Base-by-base conservation (phyloP, 257 asterid genomes). In the Solanum chiquidenum region DNA sequence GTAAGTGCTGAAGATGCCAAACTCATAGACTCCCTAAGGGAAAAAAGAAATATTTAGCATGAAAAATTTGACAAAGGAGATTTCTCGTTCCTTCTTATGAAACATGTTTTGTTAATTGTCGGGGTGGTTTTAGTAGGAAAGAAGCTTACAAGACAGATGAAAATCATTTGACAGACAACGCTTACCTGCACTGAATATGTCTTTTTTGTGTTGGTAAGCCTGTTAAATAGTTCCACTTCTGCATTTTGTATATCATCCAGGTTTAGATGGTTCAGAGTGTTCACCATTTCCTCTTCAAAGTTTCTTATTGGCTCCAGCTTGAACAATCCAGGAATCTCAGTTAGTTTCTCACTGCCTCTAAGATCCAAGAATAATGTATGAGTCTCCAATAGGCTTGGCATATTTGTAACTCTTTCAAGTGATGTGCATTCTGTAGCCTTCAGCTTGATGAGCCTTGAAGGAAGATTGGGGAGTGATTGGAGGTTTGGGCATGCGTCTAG, bases 401-500 rank as follows among this genome's bases (percentile, higher is more conserved):
- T 76, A 86, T 38, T 86, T 76, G 75, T 86, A 73, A 86, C 44
- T 37, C 76, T 62, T 77, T 86, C 86, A 35, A 86, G 4, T 58
- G 86, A 86, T 34, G 86, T 38, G 86, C 88, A 86, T 16, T 60
- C 86, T 20, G 62, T 58, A 11, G 73, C 76, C 86, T 77, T 86
- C 86, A 86, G 73, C 9, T 75, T 79, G 35, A 62, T 34, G 49
- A 76, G 83, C 71, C 86, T 76, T 29, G 68, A 62, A 13, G 88
- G 88, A 37, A 86, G 88, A 52, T 86, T 71, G 42, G 68, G 88
- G 23, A 86, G 88, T n/a, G 86, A 74, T 60, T 86, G 85, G 80
- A 86, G 64, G 6, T 74, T 76, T 21, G 55, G 42, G 29, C 88
- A 86, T 8, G 33, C 14, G 10, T 86, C 85, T 55, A 86, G 49